Conservation (phyloP, 345 rosid genomes). For the Laguncularia racemosa region DNA sequence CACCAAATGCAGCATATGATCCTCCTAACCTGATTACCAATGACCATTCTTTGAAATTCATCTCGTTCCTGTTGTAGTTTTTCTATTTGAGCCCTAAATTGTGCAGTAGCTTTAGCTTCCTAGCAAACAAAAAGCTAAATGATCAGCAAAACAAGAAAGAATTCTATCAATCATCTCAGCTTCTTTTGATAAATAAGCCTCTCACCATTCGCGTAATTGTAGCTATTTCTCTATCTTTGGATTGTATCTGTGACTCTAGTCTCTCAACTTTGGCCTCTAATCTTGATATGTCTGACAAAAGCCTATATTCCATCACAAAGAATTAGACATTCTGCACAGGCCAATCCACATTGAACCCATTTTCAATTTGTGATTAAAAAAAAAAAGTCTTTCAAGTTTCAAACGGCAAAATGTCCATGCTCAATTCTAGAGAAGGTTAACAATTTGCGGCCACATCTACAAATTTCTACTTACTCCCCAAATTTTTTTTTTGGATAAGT, state of each 20-base stretch:
- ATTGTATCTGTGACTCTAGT: slow-evolving; percentile 73
- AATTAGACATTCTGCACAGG: too few relatives aligned
- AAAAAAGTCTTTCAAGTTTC: too few relatives aligned
- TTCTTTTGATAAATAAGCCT: background rate
- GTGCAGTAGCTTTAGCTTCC: slow-evolving; percentile 91
- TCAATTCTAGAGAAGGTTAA: too few relatives aligned
- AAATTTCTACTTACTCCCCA: too few relatives aligned
- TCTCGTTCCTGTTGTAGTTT: slow-evolving; percentile 90
- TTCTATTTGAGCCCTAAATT: slow-evolving; percentile 80
- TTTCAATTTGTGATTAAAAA: too few relatives aligned
- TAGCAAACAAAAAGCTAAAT: slow-evolving; percentile 14
- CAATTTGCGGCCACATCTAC: too few relatives aligned
- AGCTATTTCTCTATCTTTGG: slow-evolving; percentile 91
- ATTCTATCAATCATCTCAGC: background rate
- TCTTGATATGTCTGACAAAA: slow-evolving; percentile 73
- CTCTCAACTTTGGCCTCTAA: slow-evolving; percentile 90
- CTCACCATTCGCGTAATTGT: slow-evolving; percentile 84
- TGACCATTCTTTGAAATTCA: slow-evolving; percentile 97
- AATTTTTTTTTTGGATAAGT: too few relatives aligned
- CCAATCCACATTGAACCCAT: too few relatives aligned
- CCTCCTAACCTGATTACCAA: slow-evolving; percentile 74
- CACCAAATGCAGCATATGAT: slow-evolving; percentile 3
- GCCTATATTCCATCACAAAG: slow-evolving; percentile 21
- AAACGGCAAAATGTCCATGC: too few relatives aligned
- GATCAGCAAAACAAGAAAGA: background rate